phyloP scores from a whole-genome alignment of 164 flowering plant species.

The Stephania japonica region DNA sequence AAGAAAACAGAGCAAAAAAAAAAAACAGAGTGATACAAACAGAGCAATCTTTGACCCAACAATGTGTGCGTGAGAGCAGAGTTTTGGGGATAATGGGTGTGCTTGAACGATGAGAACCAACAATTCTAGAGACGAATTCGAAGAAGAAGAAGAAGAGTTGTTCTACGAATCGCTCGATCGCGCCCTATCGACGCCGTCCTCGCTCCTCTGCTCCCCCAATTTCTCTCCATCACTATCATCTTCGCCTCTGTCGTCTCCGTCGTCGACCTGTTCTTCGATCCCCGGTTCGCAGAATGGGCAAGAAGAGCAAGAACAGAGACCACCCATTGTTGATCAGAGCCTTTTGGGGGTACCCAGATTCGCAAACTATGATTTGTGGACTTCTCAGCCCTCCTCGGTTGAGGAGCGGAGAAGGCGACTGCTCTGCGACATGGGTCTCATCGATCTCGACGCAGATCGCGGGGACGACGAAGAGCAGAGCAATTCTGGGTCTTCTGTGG shows the following conservation, averaged over 20 bases:
- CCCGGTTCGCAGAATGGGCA: slow-evolving; percentile 22
- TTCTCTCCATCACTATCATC: slow-evolving; percentile 10
- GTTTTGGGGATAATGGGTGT: slow-evolving; percentile 29
- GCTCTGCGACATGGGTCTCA: slow-evolving; percentile 72
- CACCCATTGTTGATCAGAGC: too few species aligned
- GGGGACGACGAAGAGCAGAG: not conserved
- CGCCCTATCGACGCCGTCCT: slow-evolving; percentile 38
- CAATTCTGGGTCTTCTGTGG: not conserved
- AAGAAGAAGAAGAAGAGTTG: slow-evolving; percentile 43
- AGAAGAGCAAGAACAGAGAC: too few species aligned
- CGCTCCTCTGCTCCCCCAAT: slow-evolving; percentile 25
- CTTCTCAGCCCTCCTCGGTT: slow-evolving; percentile 70
- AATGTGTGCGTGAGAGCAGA: not conserved
- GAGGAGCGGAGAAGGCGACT: slow-evolving; percentile 76
- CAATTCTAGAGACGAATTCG: slow-evolving; percentile 8
- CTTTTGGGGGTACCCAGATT: not conserved
- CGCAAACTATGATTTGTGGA: slow-evolving; percentile 74
- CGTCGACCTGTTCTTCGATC: slow-evolving; percentile 26
- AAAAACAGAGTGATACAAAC: too few species aligned
- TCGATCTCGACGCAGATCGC: slow-evolving; percentile 19
- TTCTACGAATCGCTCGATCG: slow-evolving; percentile 94
- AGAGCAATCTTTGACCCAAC: too few species aligned
- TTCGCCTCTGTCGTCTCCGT: not conserved
- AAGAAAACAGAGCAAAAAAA: too few species aligned
- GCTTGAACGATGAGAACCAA: slow-evolving; percentile 44